phyloP scores from a whole-genome alignment of 345 rosid species.

The Dipteronia sinensis region DNA sequence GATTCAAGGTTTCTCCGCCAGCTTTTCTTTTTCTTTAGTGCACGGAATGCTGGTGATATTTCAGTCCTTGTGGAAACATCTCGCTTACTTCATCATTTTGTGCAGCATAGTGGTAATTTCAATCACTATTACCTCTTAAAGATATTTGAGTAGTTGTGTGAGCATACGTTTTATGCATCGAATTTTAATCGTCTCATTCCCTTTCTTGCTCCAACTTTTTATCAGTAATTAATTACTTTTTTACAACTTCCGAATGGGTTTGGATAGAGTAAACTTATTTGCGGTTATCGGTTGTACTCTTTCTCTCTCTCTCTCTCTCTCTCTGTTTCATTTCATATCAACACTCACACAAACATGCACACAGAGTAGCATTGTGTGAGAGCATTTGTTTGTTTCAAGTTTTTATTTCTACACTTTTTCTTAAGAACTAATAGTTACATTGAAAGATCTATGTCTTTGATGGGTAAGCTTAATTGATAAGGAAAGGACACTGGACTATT shows the following conservation, averaged over 20 bases:
- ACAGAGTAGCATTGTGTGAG: neutral
- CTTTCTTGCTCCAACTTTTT: neutral
- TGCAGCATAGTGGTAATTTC: conserved; percentile 55
- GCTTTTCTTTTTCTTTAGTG: conserved; percentile 73
- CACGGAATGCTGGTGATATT: conserved; percentile 58
- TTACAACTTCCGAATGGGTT: neutral
- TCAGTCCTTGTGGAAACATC: conserved; percentile 68
- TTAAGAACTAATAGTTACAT: neutral
- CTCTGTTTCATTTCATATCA: neutral
- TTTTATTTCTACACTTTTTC: neutral
- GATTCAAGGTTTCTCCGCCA: conserved; percentile 78
- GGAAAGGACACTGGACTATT: neutral
- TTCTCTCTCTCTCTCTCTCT: neutral
- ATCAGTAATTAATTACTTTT: neutral
- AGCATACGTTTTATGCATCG: neutral
- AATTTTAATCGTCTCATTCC: neutral
- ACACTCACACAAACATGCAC: neutral
- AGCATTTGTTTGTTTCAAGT: neutral
- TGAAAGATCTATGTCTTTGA: neutral
- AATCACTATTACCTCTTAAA: neutral
- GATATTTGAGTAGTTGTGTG: neutral
- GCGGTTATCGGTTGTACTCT: neutral
- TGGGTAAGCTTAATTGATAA: neutral
- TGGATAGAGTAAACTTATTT: neutral
- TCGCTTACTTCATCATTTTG: conserved; percentile 53